A percentile compares a stretch with the other conserved stretches of the same genome.
Evolutionary conservation across 257 asterid species (phyloP).

Genomic region (Parsonsia alboflavescens): DNA sequence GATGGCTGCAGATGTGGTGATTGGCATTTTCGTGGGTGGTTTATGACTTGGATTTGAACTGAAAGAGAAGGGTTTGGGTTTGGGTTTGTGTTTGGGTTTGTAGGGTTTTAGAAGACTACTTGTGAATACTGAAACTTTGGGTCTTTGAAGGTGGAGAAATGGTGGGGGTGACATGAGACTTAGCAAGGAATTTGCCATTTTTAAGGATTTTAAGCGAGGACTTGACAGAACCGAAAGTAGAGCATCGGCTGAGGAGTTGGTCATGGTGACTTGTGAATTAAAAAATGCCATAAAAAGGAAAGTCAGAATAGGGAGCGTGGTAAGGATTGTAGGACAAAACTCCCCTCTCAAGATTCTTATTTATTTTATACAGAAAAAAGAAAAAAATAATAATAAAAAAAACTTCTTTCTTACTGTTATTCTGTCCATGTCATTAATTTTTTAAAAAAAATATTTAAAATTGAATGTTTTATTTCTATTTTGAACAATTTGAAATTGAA

Average conservation of each 20-base stretch:
- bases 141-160: slow-evolving; percentile 7
- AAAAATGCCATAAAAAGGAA: neutral
- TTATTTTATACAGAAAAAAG: no score
- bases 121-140: slow-evolving; percentile 17
- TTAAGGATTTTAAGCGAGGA: neutral
- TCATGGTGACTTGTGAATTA: neutral
- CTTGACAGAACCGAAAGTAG: neutral
- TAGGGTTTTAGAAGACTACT: slow-evolving; percentile 24
- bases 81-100: slow-evolving; percentile 29
- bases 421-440: no score
- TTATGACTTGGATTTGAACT: slow-evolving; percentile 26
- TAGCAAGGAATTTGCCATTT: slow-evolving; percentile 23
- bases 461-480: no score
- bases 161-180: slow-evolving; percentile 14
- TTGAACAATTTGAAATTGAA: no score
- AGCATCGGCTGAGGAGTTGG: neutral
- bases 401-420: no score
- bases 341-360: no score
- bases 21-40: slow-evolving; percentile 17
- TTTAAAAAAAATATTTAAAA: no score
- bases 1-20: slow-evolving; percentile 30
- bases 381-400: no score
- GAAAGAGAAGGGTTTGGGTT: slow-evolving; percentile 21
- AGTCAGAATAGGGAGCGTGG: no score
- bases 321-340: no score